phyloP scores from a whole-genome alignment of 768 basidiomycete genomes.

The Collybiopsis confluens region DNA sequence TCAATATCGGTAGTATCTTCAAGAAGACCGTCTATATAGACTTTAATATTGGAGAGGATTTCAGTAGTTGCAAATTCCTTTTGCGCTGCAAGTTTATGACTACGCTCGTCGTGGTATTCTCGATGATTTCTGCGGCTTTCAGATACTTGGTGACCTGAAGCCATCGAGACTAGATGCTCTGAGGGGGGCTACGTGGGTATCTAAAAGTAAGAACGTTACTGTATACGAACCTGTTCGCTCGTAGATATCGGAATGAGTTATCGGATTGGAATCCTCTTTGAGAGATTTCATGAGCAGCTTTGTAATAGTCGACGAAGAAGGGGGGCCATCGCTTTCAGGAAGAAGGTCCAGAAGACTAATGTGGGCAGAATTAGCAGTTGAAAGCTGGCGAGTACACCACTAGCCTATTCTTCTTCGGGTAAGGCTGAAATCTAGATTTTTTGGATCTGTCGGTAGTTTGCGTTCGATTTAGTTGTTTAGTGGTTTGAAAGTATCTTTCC shows the following conservation, averaged over 20 bases:
- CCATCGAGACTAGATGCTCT: slow-evolving; percentile 60
- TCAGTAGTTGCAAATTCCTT: slow-evolving; percentile 19
- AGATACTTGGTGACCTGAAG: slow-evolving; percentile 66
- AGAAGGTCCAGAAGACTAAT: slow-evolving; percentile 3
- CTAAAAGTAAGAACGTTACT: not conserved
- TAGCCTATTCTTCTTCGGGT: slow-evolving; percentile 2
- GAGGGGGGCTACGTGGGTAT: not conserved
- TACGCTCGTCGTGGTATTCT: slow-evolving; percentile 38
- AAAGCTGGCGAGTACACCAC: not conserved
- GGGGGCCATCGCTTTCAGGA: not conserved
- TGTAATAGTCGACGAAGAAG: slow-evolving; percentile 43
- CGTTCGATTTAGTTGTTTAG: not conserved
- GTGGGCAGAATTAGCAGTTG: not conserved
- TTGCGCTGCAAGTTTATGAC: slow-evolving; percentile 38
- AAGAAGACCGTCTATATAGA: slow-evolving; percentile 73
- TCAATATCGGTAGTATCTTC: slow-evolving; percentile 74
- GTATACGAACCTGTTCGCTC: slow-evolving; percentile 51
- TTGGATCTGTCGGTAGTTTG: not conserved
- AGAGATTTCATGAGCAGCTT: slow-evolving; percentile 60
- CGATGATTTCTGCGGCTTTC: slow-evolving; percentile 38
- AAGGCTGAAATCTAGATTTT: slow-evolving; percentile 3
- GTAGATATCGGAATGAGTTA: slow-evolving; percentile 66
- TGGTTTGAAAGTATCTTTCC: slow-evolving; percentile 9
- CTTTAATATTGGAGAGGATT: slow-evolving; percentile 41
- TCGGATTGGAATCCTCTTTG: slow-evolving; percentile 64